Conservation (phyloP, 345 rosid genomes). For the Atalantia buxifolia region DNA sequence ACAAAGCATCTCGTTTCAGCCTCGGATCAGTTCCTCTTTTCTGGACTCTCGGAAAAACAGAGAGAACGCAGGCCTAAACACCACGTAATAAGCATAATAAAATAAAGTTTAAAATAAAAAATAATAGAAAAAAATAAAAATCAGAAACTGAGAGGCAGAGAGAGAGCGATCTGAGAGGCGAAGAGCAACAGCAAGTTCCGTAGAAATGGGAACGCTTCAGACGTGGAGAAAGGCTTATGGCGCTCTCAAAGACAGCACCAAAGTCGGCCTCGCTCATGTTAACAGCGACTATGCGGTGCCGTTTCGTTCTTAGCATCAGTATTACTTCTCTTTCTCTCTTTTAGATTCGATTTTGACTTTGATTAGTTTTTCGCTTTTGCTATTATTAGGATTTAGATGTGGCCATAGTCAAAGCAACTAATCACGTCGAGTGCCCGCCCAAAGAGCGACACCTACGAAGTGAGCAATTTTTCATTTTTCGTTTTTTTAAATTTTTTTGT, state of each 20-base stretch:
- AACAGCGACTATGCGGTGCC: constrained; percentile 93
- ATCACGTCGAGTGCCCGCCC: constrained; percentile 97
- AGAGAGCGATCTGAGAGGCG: constrained; percentile 9
- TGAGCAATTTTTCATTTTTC: constrained; percentile 25
- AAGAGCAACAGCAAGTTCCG: constrained; percentile 33
- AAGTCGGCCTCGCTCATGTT: constrained; percentile 99
- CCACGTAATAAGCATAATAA: constrained; percentile 19
- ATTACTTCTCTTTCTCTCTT: background rate
- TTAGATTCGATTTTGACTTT: constrained; percentile 19
- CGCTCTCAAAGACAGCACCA: constrained; percentile 93
- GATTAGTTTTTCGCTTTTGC: background rate
- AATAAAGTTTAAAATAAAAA: background rate
- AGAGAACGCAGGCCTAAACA: constrained; percentile 19
- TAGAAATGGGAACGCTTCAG: constrained; percentile 87
- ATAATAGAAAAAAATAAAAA: background rate
- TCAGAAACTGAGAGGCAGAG: constrained; percentile 2
- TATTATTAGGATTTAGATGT: constrained; percentile 86
- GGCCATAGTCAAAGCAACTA: constrained; percentile 94
- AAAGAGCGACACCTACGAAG: constrained; percentile 94
- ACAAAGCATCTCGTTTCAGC: background rate
- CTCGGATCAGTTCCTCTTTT: background rate
- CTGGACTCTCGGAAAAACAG: background rate
- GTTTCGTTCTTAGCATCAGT: background rate
- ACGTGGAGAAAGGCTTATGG: constrained; percentile 96
- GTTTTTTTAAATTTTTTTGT: background rate